Conservation (phyloP, 495 filamentous ascomycete species). For the Pyronema domesticum region DNA sequence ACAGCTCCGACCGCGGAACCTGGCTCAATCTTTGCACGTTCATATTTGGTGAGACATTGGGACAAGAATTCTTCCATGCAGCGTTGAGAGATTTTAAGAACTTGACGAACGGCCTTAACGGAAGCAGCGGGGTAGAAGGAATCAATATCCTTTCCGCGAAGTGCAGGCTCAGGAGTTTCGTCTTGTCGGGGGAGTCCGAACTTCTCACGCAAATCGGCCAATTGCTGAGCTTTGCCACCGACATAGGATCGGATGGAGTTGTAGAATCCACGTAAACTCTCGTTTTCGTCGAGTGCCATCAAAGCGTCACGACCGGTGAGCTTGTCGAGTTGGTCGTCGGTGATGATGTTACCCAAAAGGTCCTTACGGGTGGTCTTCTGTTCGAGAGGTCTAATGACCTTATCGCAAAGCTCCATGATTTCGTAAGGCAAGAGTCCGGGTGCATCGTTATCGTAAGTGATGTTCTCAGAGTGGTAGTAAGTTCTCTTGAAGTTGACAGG, state of each 20-base stretch:
- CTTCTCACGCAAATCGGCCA: slow-evolving; percentile 33
- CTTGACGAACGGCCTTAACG: slow-evolving; percentile 38
- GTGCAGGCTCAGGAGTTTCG: slow-evolving; percentile 13
- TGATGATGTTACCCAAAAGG: slow-evolving; percentile 28
- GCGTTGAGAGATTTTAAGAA: slow-evolving; percentile 58
- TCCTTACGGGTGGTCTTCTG: slow-evolving; percentile 44
- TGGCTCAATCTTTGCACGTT: slow-evolving; percentile 73
- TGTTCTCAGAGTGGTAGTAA: slow-evolving; percentile 64
- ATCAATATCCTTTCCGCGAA: slow-evolving; percentile 14
- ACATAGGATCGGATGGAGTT: slow-evolving; percentile 57
- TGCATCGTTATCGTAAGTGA: slow-evolving; percentile 64
- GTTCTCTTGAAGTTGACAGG: slow-evolving; percentile 88
- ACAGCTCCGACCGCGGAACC: slow-evolving; percentile 96
- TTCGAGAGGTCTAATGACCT: slow-evolving; percentile 46
- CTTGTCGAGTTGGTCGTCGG: slow-evolving; percentile 15
- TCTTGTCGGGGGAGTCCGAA: slow-evolving; percentile 9
- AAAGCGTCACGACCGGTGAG: slow-evolving; percentile 29
- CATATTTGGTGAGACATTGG: slow-evolving; percentile 76
- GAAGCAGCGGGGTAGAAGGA: slow-evolving; percentile 12
- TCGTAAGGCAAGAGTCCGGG: slow-evolving; percentile 52
- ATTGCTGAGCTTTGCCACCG: slow-evolving; percentile 34
- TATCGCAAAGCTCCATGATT: slow-evolving; percentile 45
- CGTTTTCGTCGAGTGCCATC: slow-evolving; percentile 59
- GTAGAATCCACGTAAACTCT: slow-evolving; percentile 69
- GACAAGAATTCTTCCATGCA: slow-evolving; percentile 59